A percentile compares a stretch with the other conserved stretches of the same genome.
These are phyloP conservation scores for Jatropha podagrica DNA, from an alignment of 441 rosid genomes.

Conservation along the genomic window DNA sequence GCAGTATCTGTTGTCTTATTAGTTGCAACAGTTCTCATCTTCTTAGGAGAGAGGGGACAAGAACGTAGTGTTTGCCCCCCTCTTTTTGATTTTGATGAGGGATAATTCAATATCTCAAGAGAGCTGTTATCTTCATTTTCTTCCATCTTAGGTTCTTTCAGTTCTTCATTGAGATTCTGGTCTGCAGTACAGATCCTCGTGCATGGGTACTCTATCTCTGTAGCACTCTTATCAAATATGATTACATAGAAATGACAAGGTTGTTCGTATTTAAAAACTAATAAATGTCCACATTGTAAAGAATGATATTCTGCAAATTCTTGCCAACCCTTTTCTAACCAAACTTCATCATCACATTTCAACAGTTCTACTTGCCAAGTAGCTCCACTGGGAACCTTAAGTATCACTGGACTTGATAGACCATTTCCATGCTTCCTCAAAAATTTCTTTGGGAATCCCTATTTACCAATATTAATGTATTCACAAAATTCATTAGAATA, in stretches of 20 bases:
- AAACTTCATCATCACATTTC: conserved; percentile 29
- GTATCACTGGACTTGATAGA: conserved; percentile 3
- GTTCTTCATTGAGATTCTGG: background rate
- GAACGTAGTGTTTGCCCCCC: background rate
- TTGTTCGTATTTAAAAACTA: conserved; percentile 36
- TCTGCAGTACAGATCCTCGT: background rate
- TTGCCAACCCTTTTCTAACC: conserved; percentile 48
- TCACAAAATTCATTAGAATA: background rate
- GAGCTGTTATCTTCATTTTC: background rate
- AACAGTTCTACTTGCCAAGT: conserved; percentile 26
- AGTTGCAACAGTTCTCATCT: background rate
- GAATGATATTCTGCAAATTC: conserved; percentile 37
- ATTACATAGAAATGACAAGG: conserved; percentile 24
- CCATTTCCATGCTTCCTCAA: conserved; percentile 4
- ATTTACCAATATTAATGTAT: background rate
- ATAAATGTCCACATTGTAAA: conserved; percentile 26
- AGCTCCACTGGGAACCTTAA: conserved; percentile 16
- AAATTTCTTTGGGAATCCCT: conserved; percentile 14
- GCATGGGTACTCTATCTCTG: conserved; percentile 25
- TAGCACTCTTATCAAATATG: conserved; percentile 28
- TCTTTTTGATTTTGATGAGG: background rate
- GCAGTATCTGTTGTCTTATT: background rate
- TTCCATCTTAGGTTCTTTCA: background rate
- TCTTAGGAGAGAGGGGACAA: background rate
- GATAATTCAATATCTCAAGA: conserved; percentile 7